Evolutionary conservation across 139 green algal genomes (phyloP), one percentile per base, ranked within the genome.

Genomic region (Picochlorum sp.): DNA sequence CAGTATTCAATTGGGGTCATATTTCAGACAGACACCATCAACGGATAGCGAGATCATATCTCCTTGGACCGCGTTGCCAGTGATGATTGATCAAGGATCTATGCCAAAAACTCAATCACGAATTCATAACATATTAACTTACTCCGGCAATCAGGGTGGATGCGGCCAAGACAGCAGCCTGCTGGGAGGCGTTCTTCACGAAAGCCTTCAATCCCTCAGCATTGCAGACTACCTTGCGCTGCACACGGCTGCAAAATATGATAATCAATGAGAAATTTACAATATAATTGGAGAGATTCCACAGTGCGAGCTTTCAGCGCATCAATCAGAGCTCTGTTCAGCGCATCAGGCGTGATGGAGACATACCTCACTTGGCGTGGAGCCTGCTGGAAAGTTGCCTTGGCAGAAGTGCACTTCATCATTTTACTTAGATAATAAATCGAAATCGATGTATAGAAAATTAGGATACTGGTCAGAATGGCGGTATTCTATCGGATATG

Each of bases 71-170:
- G 8, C 14, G 5, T 41, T 11, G 34, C 34, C 8, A 11, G 2
- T 11, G 7, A 41, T 11, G 34, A 41, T 41, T 41, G 8, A 41
- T 41, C 34, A 11, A 41, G 34, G 8, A 54, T 54, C 13, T 23
- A 54, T 13, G 11, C 47, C 47, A n/a, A 9, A 6, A 54, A 26
- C 23, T 13, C 18, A 54, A 62, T 45, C 10, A 62, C 54, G 1
- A 45, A 62, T 62, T 54, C 16, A 45, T 34, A 45, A 21, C 18
- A 62, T 45, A 11, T 13, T 23, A 14, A 70, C 85, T 82, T 62
- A 94, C 86, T 71, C 87, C 87, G 20, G 86, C 87, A 6, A 93
- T 49, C 50, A 95, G 65, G 11, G 78, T 60, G 47, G 80, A 71
- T 51, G 85, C 83, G 45, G 77, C 78, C 11, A 87, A 61, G 21